Evolutionary conservation across 2,329 filamentous ascomycete species (phyloP).

Genomic region (Xylaria digitata): DNA sequence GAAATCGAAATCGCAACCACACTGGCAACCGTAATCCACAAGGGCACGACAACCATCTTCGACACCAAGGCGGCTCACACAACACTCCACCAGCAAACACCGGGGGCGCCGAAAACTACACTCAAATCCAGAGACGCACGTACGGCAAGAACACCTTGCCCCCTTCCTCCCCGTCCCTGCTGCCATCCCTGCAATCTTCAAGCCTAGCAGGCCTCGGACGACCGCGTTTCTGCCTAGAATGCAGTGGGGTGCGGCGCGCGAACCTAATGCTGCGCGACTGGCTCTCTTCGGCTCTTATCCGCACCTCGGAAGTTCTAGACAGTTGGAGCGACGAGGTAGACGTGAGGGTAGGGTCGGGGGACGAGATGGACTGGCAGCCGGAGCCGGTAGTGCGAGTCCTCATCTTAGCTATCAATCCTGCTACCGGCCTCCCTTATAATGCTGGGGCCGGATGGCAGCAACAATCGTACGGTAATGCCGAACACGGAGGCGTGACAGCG

Average conservation of each 20-base stretch:
- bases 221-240: slow-evolving; percentile 44
- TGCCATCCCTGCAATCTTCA: not conserved
- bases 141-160: not conserved
- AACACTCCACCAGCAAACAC: not conserved
- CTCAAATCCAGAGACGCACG: not conserved
- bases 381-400: slow-evolving; percentile 49
- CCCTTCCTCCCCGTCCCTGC: not conserved
- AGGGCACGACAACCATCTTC: not conserved
- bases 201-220: not conserved
- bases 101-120: not conserved
- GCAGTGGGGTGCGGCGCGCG: slow-evolving; percentile 45
- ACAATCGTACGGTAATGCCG: not conserved
- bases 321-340: slow-evolving; percentile 47
- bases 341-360: slow-evolving; percentile 39
- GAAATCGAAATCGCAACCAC: not conserved
- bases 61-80: not conserved
- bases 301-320: slow-evolving; percentile 31
- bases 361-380: slow-evolving; percentile 52
- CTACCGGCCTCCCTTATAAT: not conserved
- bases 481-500: not conserved
- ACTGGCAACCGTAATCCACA: not conserved
- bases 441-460: slow-evolving; percentile 15
- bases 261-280: slow-evolving; percentile 46
- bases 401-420: slow-evolving; percentile 21
- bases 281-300: slow-evolving; percentile 15